These are phyloP conservation scores for Sphaceloma murrayae DNA, from an alignment of 2,329 filamentous ascomycete species.

Conservation along the genomic window DNA sequence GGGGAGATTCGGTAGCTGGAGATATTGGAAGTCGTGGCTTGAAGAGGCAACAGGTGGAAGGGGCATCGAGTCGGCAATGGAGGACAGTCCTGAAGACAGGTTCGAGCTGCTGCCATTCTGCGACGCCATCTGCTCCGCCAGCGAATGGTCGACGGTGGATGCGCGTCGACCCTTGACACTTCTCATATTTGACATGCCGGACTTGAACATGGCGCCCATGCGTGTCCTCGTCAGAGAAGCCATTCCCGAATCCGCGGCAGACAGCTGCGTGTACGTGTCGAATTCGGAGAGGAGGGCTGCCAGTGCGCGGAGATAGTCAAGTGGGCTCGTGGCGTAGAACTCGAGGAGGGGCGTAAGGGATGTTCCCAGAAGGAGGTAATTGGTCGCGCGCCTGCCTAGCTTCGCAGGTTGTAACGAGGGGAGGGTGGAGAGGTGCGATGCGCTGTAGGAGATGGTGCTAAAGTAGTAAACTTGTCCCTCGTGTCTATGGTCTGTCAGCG, in stretches of 20 bases:
- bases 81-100: conserved; percentile 16
- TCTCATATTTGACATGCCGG: conserved; percentile 29
- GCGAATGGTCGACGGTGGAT: conserved; percentile 52
- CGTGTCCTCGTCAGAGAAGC: conserved; percentile 66
- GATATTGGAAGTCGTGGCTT: conserved; percentile 77
- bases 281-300: conserved; percentile 83
- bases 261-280: conserved; percentile 81
- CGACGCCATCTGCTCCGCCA: conserved; percentile 32
- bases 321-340: conserved; percentile 65
- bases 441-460: conserved; percentile 88
- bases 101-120: conserved; percentile 17
- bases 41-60: conserved; percentile 44
- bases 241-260: conserved; percentile 58
- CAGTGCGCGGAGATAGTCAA: conserved; percentile 79
- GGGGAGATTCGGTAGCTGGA: conserved; percentile 83
- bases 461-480: conserved; percentile 97
- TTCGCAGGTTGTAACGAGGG: conserved; percentile 79
- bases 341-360: conserved; percentile 86
- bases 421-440: conserved; percentile 67
- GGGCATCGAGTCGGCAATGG: conserved; percentile 17
- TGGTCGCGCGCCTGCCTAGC: conserved; percentile 80
- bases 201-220: conserved; percentile 49
- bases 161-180: conserved; percentile 36
- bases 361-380: conserved; percentile 84
- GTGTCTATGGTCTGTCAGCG: conserved; percentile 49